These are phyloP conservation scores for Obba rivulosa DNA, from an alignment of 768 basidiomycete genomes.

Conservation along the genomic window DNA sequence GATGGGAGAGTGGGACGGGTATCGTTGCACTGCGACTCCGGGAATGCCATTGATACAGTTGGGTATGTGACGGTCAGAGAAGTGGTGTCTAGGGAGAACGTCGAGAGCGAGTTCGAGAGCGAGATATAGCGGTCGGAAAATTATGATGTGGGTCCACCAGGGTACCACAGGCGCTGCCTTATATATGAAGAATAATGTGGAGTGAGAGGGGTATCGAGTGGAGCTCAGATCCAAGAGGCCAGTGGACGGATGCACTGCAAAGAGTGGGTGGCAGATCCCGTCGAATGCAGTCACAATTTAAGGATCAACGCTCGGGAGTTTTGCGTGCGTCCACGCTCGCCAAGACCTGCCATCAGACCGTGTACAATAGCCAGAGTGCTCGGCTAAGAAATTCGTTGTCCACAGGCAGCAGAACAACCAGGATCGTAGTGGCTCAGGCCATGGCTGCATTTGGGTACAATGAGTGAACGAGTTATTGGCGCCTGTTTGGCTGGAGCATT, in stretches of 20 bases:
- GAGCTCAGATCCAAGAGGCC: constrained; percentile 6
- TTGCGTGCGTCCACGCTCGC: constrained; percentile 9
- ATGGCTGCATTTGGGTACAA: no score
- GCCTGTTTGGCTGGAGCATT: no score
- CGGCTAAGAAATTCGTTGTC: no score
- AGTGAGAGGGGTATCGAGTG: constrained; percentile 12
- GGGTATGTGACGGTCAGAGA: constrained; percentile 2
- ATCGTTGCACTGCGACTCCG: constrained; percentile 15
- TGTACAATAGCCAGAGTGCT: not conserved
- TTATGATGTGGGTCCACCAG: constrained; percentile 21
- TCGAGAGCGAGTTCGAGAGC: constrained; percentile 1
- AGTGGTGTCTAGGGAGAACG: constrained; percentile 1
- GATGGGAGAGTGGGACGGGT: constrained; percentile 49
- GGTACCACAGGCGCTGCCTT: constrained; percentile 28
- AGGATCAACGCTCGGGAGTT: constrained; percentile 6
- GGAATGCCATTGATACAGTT: constrained; percentile 11
- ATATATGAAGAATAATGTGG: constrained; percentile 7
- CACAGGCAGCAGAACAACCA: no score
- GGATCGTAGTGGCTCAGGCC: no score
- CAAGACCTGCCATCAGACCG: not conserved
- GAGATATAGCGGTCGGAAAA: constrained; percentile 11
- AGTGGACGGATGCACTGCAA: constrained; percentile 15
- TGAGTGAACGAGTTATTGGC: no score
- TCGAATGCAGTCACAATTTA: constrained; percentile 14
- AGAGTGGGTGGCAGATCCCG: constrained; percentile 4